Evolutionary conservation across 306 rosid genomes (phyloP).

Genomic region (Urtica urens): DNA sequence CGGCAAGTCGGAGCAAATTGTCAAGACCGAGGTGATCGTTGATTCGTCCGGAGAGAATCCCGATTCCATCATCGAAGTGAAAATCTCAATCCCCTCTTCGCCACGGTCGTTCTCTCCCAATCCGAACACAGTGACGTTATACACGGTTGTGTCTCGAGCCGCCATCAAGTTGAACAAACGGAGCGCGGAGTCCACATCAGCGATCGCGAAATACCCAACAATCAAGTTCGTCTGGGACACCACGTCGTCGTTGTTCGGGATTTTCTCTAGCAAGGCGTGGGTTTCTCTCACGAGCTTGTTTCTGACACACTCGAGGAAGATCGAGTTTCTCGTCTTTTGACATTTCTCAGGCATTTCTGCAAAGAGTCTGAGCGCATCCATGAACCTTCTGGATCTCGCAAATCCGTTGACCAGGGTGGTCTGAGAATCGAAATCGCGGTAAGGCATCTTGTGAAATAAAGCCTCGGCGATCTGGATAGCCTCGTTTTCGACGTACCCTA

Average conservation of each 20-base stretch:
- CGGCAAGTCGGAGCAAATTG: constrained; percentile 38
- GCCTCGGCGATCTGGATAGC: constrained; percentile 21
- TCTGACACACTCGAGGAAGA: constrained; percentile 26
- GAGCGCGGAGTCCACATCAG: constrained; percentile 28
- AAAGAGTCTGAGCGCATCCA: constrained; percentile 34
- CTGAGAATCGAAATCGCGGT: constrained; percentile 32
- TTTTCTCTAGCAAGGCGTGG: constrained; percentile 34
- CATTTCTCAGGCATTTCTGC: constrained; percentile 38
- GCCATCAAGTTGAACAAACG: constrained; percentile 23
- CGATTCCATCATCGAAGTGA: constrained; percentile 30
- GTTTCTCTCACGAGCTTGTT: constrained; percentile 28
- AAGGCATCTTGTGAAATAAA: constrained; percentile 33
- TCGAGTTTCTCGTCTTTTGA: constrained; percentile 31
- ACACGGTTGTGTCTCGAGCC: constrained; percentile 27
- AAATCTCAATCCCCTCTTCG: constrained; percentile 41
- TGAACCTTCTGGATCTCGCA: constrained; percentile 17
- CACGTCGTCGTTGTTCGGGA: constrained; percentile 29
- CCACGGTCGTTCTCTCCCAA: constrained; percentile 33
- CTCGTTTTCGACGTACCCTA: constrained; percentile 32
- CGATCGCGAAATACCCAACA: constrained; percentile 35
- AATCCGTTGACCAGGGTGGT: constrained; percentile 29
- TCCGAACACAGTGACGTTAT: constrained; percentile 45
- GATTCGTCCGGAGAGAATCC: constrained; percentile 31
- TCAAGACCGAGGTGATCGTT: constrained; percentile 35
- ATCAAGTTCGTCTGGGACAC: constrained; percentile 40